Conservation (phyloP, 306 rosid genomes). For the Lupinus albus region DNA sequence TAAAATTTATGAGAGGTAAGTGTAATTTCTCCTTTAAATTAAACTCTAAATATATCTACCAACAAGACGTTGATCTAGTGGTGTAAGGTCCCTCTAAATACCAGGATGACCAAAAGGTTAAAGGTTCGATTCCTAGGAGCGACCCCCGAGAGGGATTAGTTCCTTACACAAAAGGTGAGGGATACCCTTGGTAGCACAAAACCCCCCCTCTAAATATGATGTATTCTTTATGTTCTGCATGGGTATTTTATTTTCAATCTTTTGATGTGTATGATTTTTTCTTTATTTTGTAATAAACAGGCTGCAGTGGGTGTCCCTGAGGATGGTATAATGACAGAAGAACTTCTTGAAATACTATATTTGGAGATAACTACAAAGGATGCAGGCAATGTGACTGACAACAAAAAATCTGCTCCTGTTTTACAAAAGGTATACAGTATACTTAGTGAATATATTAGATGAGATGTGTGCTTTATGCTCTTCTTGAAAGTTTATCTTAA, state of each 20-base stretch:
- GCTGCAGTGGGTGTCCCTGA: conserved; percentile 65
- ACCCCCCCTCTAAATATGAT: too few relatives aligned
- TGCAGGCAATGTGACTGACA: conserved; percentile 36
- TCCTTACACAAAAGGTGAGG: too few relatives aligned
- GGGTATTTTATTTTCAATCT: conserved; percentile 1
- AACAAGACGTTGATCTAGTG: too few relatives aligned
- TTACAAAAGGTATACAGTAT: conserved; percentile 66
- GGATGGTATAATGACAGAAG: conserved; percentile 83
- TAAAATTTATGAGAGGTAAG: too few relatives aligned
- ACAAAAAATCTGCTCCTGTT: conserved; percentile 36
- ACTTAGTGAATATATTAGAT: conserved; percentile 35
- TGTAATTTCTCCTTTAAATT: too few relatives aligned
- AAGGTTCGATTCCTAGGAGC: too few relatives aligned
- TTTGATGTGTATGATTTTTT: conserved; percentile 35
- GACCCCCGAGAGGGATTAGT: too few relatives aligned
- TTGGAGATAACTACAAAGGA: conserved; percentile 41
- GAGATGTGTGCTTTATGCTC: conserved; percentile 1
- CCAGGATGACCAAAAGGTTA: too few relatives aligned
- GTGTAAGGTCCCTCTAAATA: too few relatives aligned
- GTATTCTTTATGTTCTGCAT: not conserved
- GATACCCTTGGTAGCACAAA: too few relatives aligned
- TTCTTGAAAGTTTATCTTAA: conserved; percentile 14
- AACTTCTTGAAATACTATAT: conserved; percentile 70
- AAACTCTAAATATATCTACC: too few relatives aligned
- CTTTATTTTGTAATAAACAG: conserved; percentile 40